Percentiles rank a stretch among this genome's conserved stretches.
Conservation (phyloP, 1,284 basidiomycete genomes). For the Rhizoctonia solani region DNA sequence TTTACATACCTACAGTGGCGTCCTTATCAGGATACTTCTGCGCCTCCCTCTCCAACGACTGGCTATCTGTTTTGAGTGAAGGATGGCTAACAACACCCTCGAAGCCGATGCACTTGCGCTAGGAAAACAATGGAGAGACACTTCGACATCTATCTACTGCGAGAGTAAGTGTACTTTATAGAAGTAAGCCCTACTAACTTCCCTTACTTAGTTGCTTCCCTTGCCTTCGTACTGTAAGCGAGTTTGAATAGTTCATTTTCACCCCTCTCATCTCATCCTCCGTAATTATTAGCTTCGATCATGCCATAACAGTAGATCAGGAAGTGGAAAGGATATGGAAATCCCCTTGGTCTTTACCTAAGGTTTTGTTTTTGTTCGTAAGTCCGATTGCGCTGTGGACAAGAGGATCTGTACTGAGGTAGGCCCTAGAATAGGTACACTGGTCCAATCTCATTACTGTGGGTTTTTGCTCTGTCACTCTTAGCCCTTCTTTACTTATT, state of each 20-base stretch:
- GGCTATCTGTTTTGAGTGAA: background rate
- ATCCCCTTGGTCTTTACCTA: slow-evolving; percentile 18
- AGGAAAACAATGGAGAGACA: slow-evolving; percentile 20
- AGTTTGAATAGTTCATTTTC: background rate
- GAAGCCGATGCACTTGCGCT: slow-evolving; percentile 13
- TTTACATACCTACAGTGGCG: background rate
- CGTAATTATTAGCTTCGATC: background rate
- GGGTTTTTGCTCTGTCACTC: background rate
- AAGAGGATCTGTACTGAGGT: background rate
- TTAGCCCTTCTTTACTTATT: background rate
- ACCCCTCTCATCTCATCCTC: slow-evolving; percentile 1
- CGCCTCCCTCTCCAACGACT: background rate
- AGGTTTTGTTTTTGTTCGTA: slow-evolving; percentile 23
- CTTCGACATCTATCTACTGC: slow-evolving; percentile 1
- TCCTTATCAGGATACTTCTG: background rate
- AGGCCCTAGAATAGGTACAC: slow-evolving; percentile 11
- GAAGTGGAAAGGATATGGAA: slow-evolving; percentile 23
- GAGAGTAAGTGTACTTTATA: background rate
- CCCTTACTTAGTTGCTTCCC: background rate
- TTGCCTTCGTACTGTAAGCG: slow-evolving; percentile 9
- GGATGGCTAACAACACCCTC: slow-evolving; percentile 14
- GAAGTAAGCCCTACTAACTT: background rate
- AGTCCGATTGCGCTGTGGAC: background rate
- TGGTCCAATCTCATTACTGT: slow-evolving; percentile 13
- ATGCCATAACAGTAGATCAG: slow-evolving; percentile 23